phyloP scores from a whole-genome alignment of 2,329 filamentous ascomycete species.

The Celoporthe dispersa region DNA sequence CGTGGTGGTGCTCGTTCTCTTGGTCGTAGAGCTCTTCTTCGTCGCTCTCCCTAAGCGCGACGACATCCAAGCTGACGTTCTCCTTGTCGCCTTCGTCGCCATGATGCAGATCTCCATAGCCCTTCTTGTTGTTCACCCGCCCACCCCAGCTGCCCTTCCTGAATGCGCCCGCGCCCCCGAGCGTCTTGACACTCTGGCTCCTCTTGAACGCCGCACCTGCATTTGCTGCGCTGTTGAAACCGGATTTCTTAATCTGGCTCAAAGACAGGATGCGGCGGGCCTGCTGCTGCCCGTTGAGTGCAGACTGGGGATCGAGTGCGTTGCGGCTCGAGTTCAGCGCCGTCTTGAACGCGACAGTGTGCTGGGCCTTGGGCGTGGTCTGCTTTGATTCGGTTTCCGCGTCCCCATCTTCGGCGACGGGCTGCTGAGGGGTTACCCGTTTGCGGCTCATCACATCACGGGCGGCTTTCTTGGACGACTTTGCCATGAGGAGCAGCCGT shows the following conservation, averaged over 20 bases:
- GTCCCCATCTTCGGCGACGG: conserved; percentile 32
- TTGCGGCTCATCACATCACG: conserved; percentile 64
- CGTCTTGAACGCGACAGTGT: conserved; percentile 51
- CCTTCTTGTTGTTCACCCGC: conserved; percentile 45
- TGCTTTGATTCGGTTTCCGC: conserved; percentile 37
- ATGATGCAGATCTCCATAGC: conserved; percentile 61
- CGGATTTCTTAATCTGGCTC: conserved; percentile 79
- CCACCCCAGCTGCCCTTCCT: conserved; percentile 75
- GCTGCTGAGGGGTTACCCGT: conserved; percentile 51
- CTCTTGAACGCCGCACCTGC: conserved; percentile 69
- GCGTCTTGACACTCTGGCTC: conserved; percentile 76
- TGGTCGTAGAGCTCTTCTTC: conserved; percentile 54
- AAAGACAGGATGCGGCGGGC: conserved; percentile 85
- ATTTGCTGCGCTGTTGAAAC: conserved; percentile 37
- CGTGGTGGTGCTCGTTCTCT: conserved; percentile 32
- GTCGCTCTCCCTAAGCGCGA: conserved; percentile 57
- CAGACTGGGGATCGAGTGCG: conserved; percentile 50
- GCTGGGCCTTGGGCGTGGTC: conserved; percentile 16
- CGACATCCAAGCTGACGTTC: conserved; percentile 41
- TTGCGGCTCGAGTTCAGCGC: conserved; percentile 58
- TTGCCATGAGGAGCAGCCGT: conserved; percentile 81
- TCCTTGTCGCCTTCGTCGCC: conserved; percentile 60
- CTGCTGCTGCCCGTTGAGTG: conserved; percentile 37
- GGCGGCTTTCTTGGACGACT: conserved; percentile 52
- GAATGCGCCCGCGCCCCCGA: conserved; percentile 51